phyloP scores from a whole-genome alignment of 345 rosid species.

The Mangifera indica region DNA sequence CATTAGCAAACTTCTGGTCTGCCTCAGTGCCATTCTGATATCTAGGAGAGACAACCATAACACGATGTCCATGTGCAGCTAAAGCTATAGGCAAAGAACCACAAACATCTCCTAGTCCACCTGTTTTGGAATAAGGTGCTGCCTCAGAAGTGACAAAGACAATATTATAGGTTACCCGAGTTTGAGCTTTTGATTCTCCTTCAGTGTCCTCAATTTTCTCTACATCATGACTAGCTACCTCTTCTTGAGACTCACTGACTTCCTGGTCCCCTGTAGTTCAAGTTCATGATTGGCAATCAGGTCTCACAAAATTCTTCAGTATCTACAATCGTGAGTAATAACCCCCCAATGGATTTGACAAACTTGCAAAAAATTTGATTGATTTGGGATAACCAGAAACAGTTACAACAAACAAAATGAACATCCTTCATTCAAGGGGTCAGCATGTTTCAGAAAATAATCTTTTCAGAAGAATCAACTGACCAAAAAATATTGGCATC shows the following conservation, averaged over 20 bases:
- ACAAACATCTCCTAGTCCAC: conserved; percentile 94
- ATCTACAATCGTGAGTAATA: neutral
- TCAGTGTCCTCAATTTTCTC: conserved; percentile 38
- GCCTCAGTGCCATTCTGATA: conserved; percentile 60
- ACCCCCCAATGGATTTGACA: neutral
- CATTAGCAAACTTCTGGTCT: conserved; percentile 50
- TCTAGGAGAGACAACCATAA: conserved; percentile 90
- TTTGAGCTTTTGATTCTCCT: conserved; percentile 28
- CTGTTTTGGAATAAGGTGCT: conserved; percentile 95
- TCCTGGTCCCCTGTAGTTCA: conserved; percentile 38
- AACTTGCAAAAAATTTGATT: too few species aligned
- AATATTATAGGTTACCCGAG: conserved; percentile 44
- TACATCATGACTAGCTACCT: conserved; percentile 15
- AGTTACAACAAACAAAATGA: neutral
- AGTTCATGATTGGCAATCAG: conserved; percentile 11
- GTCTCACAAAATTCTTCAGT: neutral
- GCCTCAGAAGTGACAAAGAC: conserved; percentile 93
- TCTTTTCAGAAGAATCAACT: neutral
- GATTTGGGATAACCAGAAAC: neutral
- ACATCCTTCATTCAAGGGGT: neutral
- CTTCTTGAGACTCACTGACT: conserved; percentile 26
- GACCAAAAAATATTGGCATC: too few species aligned
- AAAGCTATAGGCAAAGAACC: conserved; percentile 88
- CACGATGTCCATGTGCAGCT: conserved; percentile 83
- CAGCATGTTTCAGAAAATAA: neutral